These are phyloP conservation scores for Alternaria incomplexa DNA, from an alignment of 2,329 filamentous ascomycete genomes.

Conservation along the genomic window DNA sequence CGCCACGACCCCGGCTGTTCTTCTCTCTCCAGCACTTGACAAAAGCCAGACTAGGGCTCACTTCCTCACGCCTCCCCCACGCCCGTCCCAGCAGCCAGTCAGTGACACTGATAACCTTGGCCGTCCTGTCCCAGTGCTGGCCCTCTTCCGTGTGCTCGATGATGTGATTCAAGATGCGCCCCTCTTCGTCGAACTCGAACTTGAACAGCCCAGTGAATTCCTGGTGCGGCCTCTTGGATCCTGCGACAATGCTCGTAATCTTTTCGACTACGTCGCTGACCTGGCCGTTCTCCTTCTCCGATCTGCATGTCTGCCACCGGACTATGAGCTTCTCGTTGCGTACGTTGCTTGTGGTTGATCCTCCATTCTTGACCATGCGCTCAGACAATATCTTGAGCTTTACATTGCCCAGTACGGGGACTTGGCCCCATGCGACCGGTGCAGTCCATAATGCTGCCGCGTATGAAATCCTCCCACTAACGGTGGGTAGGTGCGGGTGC, in stretches of 20 bases:
- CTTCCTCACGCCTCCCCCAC: conserved; percentile 57
- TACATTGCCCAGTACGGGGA: conserved; percentile 90
- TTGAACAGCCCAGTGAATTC: conserved; percentile 92
- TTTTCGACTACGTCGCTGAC: conserved; percentile 60
- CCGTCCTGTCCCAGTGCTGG: conserved; percentile 81
- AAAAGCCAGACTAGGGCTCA: conserved; percentile 53
- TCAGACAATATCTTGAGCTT: conserved; percentile 86
- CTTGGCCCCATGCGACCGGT: conserved; percentile 91
- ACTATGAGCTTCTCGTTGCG: conserved; percentile 84
- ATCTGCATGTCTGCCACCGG: conserved; percentile 78
- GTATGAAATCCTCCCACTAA: conserved; percentile 88
- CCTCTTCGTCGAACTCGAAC: conserved; percentile 91
- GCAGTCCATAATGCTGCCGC: conserved; percentile 94
- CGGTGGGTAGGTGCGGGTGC: conserved; percentile 88
- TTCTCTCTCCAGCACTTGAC: conserved; percentile 24
- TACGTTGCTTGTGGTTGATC: conserved; percentile 45
- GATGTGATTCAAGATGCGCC: conserved; percentile 82
- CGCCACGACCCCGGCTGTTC: background rate
- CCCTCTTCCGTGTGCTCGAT: conserved; percentile 92
- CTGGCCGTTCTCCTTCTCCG: conserved; percentile 53
- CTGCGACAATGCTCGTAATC: conserved; percentile 63
- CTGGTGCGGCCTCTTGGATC: conserved; percentile 55
- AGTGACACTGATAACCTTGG: conserved; percentile 86
- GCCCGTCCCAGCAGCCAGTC: conserved; percentile 92
- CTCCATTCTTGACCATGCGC: conserved; percentile 73